Evolutionary conservation across 371 early-diverging fungal genomes (phyloP), one percentile per base, ranked within the genome.

Genomic region (Mucor racemosus): DNA sequence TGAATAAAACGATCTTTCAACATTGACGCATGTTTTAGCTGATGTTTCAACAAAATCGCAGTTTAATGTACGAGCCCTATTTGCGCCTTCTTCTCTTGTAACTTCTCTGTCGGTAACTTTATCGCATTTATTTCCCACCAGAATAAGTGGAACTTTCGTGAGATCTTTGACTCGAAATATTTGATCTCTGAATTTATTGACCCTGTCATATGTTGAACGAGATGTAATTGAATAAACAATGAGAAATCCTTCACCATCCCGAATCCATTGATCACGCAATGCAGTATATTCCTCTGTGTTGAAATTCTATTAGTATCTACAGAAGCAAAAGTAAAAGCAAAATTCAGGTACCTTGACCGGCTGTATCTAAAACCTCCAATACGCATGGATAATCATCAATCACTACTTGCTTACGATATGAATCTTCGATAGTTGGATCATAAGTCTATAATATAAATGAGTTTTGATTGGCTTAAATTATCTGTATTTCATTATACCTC

Each of bases 61-160:
- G 15, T 84, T 77, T 34, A 95, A 71, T 35, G 79, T 63, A 61
- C 86, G 81, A 11, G 97, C 92, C 85, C 93, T 91, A n/a, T 81
- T 81, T 65, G 84, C 77, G 34, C 94, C 99, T 70, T 95, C 94
- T 71, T 90, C 89, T 59, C 85, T 83, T 14, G 89, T 86, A 10
- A 96, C 94, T 66, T 91, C 90, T 54, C 94, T 80, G 65, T 95
- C 90, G 36, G 85, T 85, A 33, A 87, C 77, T 69, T 91, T 86
- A 74, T 95, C 96, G 60, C 90, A 90, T 83, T 97, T 97, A 85
- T 97, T 99, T 60, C 97, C 99, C 19, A 99, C 93, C 31, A 99
- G 81, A 79, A 96, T 91, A 76, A 96, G 83, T 17, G 96, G 95
- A 19, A 93, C 88, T 60, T 87, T 81, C 36, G 90, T 90, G 56